Evolutionary conservation across 805 yeast species (phyloP), one percentile per base, ranked within the genome.

Genomic region (Lachancea lanzarotensis): DNA sequence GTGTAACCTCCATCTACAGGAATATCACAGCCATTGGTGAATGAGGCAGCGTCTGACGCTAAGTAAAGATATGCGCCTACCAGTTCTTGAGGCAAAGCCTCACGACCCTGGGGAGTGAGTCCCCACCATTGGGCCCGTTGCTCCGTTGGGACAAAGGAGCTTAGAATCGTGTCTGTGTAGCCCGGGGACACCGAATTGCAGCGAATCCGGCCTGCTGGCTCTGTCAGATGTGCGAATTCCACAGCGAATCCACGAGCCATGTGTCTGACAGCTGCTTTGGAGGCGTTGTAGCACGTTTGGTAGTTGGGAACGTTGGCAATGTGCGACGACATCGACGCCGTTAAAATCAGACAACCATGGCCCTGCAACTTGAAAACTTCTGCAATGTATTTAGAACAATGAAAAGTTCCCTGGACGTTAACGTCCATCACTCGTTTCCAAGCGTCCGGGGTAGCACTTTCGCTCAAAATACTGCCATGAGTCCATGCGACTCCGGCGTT

Each of bases 401-500:
- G 83, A 69, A 81, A 87, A 38, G 83, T 84, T 7, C 93, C 89
- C 60, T 84, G 81, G 49, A 89, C 71, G 60, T 88, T 91, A 45
- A 84, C 78, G 60, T 80, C 78, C 62, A 86, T 75, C 43, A 88
- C 79, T 52, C 78, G 78, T 62, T 74, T 70, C 90, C 93, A 89
- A 17, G 48, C 46, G 53, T 78, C 80, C 42, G 71, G 74, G 26
- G 59, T 51, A 1, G 69, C 71, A 25, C 65, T 67, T 30, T 56
- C 57, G 51, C 67, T 62, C 45, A 76, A 61, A 49, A 78, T 64
- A 18, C 74, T 74, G 26, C 89, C 89, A 30, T 75, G 71, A 17
- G 79, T 74, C 95, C 95, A 87, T n/a, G 89, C 82, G 38, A 85
- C 79, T 37, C 96, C 96, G 10, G 96, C 96, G 62, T 88, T 88